A percentile compares a stretch with the other conserved stretches of the same genome.
Evolutionary conservation across 2,329 filamentous ascomycete species (phyloP).

Genomic region (Neopestalotiopsis rosae): DNA sequence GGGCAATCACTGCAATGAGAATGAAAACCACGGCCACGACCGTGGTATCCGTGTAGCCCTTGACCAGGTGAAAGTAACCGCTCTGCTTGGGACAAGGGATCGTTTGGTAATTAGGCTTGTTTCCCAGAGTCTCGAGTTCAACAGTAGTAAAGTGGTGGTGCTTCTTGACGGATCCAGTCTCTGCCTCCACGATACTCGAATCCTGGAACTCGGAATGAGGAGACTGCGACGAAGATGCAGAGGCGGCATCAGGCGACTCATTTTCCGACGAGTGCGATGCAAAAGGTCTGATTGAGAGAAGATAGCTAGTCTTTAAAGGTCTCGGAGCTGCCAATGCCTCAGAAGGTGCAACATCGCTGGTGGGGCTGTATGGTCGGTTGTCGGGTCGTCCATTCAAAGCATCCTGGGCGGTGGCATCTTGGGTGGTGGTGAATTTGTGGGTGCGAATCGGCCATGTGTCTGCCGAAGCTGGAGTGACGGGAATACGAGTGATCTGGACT

Average conservation of each 20-base stretch:
- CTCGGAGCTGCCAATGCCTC: constrained; percentile 15
- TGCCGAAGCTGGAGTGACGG: background rate
- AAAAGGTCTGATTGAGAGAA: constrained; percentile 9
- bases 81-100: constrained; percentile 30
- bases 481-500: background rate
- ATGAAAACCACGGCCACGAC: constrained; percentile 29
- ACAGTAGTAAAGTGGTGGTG: constrained; percentile 31
- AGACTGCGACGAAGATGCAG: constrained; percentile 21
- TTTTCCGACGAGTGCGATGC: background rate
- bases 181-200: constrained; percentile 34
- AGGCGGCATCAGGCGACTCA: background rate
- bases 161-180: constrained; percentile 29
- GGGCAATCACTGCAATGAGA: constrained; percentile 26
- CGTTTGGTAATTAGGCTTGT: constrained; percentile 31
- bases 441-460: background rate
- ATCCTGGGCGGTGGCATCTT: background rate
- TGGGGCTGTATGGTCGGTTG: constrained; percentile 15
- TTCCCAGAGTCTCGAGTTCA: constrained; percentile 34
- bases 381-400: constrained; percentile 11
- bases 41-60: constrained; percentile 31
- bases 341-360: constrained; percentile 12
- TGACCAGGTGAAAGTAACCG: constrained; percentile 32
- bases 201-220: constrained; percentile 29
- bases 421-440: background rate
- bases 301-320: constrained; percentile 13